Evolutionary conservation across 2,329 filamentous ascomycete genomes (phyloP).

Genomic region (Trichoderma asperellum): DNA sequence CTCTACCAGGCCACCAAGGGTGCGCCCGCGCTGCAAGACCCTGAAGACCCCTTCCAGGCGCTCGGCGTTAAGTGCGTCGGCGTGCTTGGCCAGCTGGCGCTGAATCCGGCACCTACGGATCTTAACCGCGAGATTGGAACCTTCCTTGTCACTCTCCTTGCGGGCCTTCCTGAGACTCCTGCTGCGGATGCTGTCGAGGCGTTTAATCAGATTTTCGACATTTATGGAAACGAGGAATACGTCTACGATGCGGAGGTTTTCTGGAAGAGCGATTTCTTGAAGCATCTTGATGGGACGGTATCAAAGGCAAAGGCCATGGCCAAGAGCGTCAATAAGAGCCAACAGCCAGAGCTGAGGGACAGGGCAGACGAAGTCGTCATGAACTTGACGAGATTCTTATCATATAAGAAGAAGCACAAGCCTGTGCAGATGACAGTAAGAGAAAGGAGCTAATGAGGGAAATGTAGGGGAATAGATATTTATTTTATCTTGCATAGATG

Average conservation of each 20-base stretch:
- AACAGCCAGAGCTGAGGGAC: constrained; percentile 57
- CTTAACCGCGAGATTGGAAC: constrained; percentile 66
- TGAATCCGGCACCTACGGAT: constrained; percentile 55
- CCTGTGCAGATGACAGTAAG: constrained; percentile 35
- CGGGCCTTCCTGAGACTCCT: constrained; percentile 55
- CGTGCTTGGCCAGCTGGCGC: constrained; percentile 65
- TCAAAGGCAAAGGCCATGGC: constrained; percentile 60
- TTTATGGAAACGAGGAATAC: constrained; percentile 65
- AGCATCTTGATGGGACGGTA: constrained; percentile 58
- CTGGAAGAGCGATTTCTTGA: constrained; percentile 63
- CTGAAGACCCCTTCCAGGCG: constrained; percentile 62
- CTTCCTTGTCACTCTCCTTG: constrained; percentile 62
- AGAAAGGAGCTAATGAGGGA: background rate
- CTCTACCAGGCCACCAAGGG: constrained; percentile 64
- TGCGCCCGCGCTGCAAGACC: constrained; percentile 35
- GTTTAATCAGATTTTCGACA: constrained; percentile 68
- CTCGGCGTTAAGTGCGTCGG: constrained; percentile 70
- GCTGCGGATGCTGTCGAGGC: constrained; percentile 65
- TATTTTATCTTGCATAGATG: background rate
- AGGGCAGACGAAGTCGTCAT: constrained; percentile 64
- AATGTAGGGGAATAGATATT: background rate
- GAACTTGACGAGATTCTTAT: constrained; percentile 65
- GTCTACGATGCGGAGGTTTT: constrained; percentile 66
- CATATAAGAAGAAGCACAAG: constrained; percentile 65
- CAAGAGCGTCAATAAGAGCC: constrained; percentile 65